A percentile compares a stretch with the other conserved stretches of the same genome.
Evolutionary conservation across 2,329 filamentous ascomycete species (phyloP).

Genomic region (Periglandula ipomoeae): DNA sequence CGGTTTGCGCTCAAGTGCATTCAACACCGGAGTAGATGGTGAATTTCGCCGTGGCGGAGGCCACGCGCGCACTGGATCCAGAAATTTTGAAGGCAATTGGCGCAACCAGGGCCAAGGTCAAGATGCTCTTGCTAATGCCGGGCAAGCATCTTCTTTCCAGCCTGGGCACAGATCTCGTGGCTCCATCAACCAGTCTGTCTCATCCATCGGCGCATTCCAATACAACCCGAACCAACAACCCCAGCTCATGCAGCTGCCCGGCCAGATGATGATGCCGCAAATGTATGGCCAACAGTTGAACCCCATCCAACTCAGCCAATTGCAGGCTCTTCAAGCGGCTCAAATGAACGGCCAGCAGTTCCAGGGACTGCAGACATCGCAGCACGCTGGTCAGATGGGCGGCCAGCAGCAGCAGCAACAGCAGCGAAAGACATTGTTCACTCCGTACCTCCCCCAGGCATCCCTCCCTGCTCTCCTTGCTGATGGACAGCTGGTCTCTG

Average conservation of each 20-base stretch:
- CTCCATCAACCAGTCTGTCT: conserved; percentile 81
- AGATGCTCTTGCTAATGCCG: conserved; percentile 38
- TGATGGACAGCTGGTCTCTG: conserved; percentile 90
- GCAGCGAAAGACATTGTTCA: conserved; percentile 96
- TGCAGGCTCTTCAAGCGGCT: conserved; percentile 85
- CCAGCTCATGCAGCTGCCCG: conserved; percentile 77
- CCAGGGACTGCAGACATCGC: conserved; percentile 57
- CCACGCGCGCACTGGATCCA: conserved; percentile 73
- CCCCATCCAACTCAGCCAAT: conserved; percentile 77
- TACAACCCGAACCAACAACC: conserved; percentile 66
- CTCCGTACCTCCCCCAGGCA: conserved; percentile 91
- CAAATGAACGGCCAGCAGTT: conserved; percentile 72
- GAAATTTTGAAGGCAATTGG: conserved; percentile 98
- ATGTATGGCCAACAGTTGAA: conserved; percentile 87
- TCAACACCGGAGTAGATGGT: conserved; percentile 39
- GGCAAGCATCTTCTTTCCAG: conserved; percentile 68
- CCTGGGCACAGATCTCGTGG: conserved; percentile 80
- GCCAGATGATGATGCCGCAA: conserved; percentile 77
- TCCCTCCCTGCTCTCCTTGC: conserved; percentile 82
- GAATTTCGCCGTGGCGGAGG: conserved; percentile 73
- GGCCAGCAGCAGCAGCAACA: conserved; percentile 60
- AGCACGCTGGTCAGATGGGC: conserved; percentile 60
- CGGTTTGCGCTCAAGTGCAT: conserved; percentile 53
- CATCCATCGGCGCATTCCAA: conserved; percentile 77
- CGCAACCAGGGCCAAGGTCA: conserved; percentile 66